A percentile compares a stretch with the other conserved stretches of the same genome.
Conservation (phyloP, 2,329 filamentous ascomycete genomes). For the Penicillium sp. region DNA sequence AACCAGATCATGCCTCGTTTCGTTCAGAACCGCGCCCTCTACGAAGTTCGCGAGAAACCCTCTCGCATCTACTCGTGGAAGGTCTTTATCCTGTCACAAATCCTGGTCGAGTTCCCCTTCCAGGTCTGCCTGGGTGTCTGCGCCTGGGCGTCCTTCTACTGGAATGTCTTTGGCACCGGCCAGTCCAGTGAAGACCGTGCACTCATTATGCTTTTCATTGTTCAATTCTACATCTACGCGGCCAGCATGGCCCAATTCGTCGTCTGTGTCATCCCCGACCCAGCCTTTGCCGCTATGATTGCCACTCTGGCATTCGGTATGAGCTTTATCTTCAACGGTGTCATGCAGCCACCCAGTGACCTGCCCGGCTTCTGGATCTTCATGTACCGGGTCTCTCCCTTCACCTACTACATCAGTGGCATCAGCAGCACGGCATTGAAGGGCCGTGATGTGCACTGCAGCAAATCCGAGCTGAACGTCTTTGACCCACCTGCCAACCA, state of each 20-base stretch:
- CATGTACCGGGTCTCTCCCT: constrained; percentile 75
- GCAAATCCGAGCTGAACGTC: constrained; percentile 6
- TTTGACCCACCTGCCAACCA: constrained; percentile 11
- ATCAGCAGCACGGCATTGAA: constrained; percentile 58
- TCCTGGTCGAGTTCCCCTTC: constrained; percentile 80
- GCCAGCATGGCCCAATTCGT: constrained; percentile 13
- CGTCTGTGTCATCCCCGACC: constrained; percentile 6
- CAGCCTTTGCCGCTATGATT: constrained; percentile 5
- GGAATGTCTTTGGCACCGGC: constrained; percentile 16
- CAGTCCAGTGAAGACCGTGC: constrained; percentile 13
- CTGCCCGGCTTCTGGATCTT: constrained; percentile 75
- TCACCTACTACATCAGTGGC: constrained; percentile 65
- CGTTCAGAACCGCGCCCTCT: constrained; percentile 72
- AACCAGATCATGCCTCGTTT: constrained; percentile 71
- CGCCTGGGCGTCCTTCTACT: constrained; percentile 25
- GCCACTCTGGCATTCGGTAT: constrained; percentile 7
- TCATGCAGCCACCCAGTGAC: constrained; percentile 6
- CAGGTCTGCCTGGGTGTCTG: constrained; percentile 49
- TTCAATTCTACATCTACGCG: constrained; percentile 19
- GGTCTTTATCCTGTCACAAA: constrained; percentile 76
- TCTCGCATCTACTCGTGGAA: constrained; percentile 80
- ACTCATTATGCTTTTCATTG: constrained; percentile 22
- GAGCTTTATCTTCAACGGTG: constrained; percentile 8
- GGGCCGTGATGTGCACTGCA: constrained; percentile 47
- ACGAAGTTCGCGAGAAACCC: constrained; percentile 77